Percentiles rank a stretch among this genome's conserved stretches.
Evolutionary conservation across 192 early-diverging fungal species (phyloP).

Genomic region (Polychytrium aggregatum): DNA sequence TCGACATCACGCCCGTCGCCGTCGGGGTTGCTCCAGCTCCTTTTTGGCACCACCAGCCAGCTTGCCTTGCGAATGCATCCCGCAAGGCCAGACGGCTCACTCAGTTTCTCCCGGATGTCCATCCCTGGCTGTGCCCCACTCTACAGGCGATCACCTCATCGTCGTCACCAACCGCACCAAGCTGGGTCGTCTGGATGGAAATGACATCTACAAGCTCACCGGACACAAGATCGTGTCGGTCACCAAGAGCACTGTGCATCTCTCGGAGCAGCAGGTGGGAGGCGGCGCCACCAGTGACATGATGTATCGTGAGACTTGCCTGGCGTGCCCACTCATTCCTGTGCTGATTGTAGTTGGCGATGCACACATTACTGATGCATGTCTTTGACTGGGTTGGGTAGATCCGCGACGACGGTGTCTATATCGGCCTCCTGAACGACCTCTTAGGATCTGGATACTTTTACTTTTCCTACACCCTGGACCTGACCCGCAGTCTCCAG

Average conservation of each 20-base stretch:
- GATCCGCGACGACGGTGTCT: conserved; percentile 52
- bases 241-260: conserved; percentile 8
- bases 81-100: too few species aligned
- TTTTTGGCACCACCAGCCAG: too few species aligned
- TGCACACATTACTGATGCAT: conserved; percentile 1
- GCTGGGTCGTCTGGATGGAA: conserved; percentile 42
- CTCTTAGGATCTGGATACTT: conserved; percentile 43
- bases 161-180: conserved; percentile 56
- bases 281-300: too few species aligned
- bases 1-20: too few species aligned
- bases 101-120: too few species aligned
- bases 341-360: too few species aligned
- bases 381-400: conserved; percentile 6
- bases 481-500: conserved; percentile 78
- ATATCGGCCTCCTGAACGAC: conserved; percentile 43
- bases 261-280: conserved; percentile 17
- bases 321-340: too few species aligned
- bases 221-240: conserved; percentile 27
- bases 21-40: too few species aligned
- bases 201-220: conserved; percentile 57
- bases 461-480: conserved; percentile 80
- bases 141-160: conserved; percentile 61
- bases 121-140: too few species aligned
- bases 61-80: too few species aligned
- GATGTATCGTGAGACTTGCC: too few species aligned